Evolutionary conservation across 257 asterid genomes (phyloP).

Genomic region (Verbena officinalis): DNA sequence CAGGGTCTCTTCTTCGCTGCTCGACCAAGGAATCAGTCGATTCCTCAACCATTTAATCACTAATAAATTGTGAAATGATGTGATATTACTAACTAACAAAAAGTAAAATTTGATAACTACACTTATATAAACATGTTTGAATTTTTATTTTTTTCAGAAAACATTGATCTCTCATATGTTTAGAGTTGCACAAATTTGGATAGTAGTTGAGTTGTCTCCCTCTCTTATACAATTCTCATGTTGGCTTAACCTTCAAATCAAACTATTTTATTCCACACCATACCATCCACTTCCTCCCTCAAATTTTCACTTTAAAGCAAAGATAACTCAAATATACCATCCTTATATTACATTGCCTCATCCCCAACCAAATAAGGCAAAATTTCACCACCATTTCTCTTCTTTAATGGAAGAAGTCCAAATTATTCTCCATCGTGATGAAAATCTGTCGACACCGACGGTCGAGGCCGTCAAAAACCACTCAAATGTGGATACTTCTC

Average conservation of each 20-base stretch:
- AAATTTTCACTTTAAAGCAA: constrained; percentile 69
- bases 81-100: no score
- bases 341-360: constrained; percentile 1
- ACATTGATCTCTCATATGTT: constrained; percentile 5
- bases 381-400: not conserved
- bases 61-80: no score
- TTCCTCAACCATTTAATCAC: no score
- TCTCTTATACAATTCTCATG: constrained; percentile 49
- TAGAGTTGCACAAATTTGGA: not conserved
- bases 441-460: not conserved
- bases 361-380: not conserved
- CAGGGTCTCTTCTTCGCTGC: no score
- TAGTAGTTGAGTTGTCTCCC: constrained; percentile 61
- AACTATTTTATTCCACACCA: constrained; percentile 22
- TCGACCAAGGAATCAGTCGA: no score
- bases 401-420: constrained; percentile 23
- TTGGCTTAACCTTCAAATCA: constrained; percentile 65
- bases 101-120: no score
- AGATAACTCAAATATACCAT: constrained; percentile 45
- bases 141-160: no score
- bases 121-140: no score
- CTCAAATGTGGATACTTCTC: constrained; percentile 63
- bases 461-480: constrained; percentile 29
- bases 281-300: constrained; percentile 7
- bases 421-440: not conserved